A percentile compares a stretch with the other conserved stretches of the same genome.
These are phyloP conservation scores for Lepidopterella palustris DNA, from an alignment of 495 filamentous ascomycete genomes.

Conservation along the genomic window DNA sequence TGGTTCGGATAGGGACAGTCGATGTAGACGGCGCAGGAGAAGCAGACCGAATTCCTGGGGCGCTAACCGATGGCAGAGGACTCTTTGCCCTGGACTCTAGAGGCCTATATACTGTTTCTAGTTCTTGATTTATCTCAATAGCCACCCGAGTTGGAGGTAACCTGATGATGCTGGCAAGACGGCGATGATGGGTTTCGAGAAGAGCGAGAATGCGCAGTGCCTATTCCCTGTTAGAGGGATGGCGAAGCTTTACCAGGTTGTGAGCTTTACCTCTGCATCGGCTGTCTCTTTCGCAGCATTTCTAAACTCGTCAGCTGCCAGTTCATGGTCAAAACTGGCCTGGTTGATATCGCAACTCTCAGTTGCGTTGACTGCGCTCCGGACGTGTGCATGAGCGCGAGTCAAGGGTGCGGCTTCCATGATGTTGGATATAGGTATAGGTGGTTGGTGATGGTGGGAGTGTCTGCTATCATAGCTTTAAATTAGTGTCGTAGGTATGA, in stretches of 20 bases:
- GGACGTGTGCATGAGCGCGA: conserved; percentile 84
- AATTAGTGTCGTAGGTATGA: too few relatives aligned
- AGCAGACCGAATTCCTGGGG: conserved; percentile 14
- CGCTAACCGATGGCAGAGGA: background rate
- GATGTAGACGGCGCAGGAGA: conserved; percentile 30
- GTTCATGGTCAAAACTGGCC: conserved; percentile 79
- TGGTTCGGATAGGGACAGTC: conserved; percentile 42
- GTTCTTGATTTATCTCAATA: background rate
- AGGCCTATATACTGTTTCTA: background rate
- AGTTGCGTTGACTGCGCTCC: conserved; percentile 65
- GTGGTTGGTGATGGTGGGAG: background rate
- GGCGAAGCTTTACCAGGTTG: background rate
- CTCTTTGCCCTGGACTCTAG: background rate
- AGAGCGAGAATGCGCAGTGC: conserved; percentile 76
- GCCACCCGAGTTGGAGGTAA: conserved; percentile 13
- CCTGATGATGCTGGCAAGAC: conserved; percentile 70
- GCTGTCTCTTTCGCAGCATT: conserved; percentile 66
- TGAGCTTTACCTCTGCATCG: conserved; percentile 58
- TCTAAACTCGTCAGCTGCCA: conserved; percentile 85
- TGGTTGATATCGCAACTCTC: conserved; percentile 67
- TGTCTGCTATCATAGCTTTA: background rate
- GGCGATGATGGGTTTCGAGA: conserved; percentile 78
- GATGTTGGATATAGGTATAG: background rate
- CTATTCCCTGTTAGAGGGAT: conserved; percentile 34
- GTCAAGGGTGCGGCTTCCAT: conserved; percentile 61